These are phyloP conservation scores for Xylaria sp. DNA, from an alignment of 2,329 filamentous ascomycete species.

Conservation along the genomic window DNA sequence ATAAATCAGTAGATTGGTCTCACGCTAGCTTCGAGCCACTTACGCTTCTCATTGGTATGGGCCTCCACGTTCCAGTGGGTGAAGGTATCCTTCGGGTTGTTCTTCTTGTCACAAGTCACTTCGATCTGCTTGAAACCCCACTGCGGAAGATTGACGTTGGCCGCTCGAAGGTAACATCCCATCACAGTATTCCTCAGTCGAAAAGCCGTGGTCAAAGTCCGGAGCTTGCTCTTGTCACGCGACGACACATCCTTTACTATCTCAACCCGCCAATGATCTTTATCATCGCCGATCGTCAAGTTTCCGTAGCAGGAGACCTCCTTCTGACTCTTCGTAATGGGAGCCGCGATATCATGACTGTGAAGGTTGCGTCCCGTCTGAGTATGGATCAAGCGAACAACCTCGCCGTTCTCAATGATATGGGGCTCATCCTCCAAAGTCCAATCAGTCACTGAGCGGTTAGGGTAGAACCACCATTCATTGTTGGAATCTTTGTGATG, in stretches of 20 bases:
- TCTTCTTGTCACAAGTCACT: constrained; percentile 91
- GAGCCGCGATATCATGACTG: constrained; percentile 89
- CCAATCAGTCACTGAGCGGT: constrained; percentile 79
- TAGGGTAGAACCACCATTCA: constrained; percentile 99
- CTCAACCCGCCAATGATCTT: constrained; percentile 97
- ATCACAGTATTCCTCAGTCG: constrained; percentile 83
- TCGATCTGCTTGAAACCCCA: constrained; percentile 99
- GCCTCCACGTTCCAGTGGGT: constrained; percentile 99
- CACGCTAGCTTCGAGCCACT: constrained; percentile 54
- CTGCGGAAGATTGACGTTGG: constrained; percentile 95
- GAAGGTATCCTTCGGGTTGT: constrained; percentile 91
- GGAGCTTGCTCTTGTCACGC: constrained; percentile 82
- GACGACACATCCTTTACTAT: constrained; percentile 91
- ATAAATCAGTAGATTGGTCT: constrained; percentile 31
- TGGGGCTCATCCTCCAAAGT: constrained; percentile 76
- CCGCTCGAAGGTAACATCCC: constrained; percentile 93
- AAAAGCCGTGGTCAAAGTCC: constrained; percentile 94
- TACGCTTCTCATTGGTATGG: constrained; percentile 92
- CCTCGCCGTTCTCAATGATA: constrained; percentile 80
- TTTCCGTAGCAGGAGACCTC: constrained; percentile 98
- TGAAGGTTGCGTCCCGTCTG: constrained; percentile 98
- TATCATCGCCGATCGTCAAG: constrained; percentile 92
- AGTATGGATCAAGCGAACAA: constrained; percentile 89
- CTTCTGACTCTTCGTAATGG: constrained; percentile 86
- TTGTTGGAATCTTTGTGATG: constrained; percentile 99